phyloP scores from a whole-genome alignment of 208 protist genomes.

The Leishmania aethiopica region DNA sequence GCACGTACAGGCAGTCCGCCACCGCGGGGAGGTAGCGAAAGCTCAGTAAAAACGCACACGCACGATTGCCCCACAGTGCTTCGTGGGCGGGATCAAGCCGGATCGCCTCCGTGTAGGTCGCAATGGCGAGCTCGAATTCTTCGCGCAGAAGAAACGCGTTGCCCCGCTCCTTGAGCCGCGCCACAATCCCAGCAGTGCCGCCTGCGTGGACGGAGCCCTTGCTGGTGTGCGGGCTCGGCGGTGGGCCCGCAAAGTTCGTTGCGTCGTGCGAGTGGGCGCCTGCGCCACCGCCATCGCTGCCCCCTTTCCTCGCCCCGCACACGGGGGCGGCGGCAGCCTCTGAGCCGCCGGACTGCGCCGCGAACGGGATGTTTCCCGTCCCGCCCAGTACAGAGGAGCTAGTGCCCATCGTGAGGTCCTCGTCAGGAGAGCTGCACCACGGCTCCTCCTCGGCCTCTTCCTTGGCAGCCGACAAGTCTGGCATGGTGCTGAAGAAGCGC shows the following conservation, averaged over 20 bases:
- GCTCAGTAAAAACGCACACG: constrained; percentile 67
- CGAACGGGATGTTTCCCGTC: neutral
- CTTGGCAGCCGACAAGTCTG: neutral
- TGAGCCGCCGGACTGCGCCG: neutral
- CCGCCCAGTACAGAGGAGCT: neutral
- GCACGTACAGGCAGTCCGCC: constrained; percentile 67
- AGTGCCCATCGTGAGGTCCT: constrained; percentile 4
- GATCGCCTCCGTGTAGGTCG: constrained; percentile 74
- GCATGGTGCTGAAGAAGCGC: constrained; percentile 21
- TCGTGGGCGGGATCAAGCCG: constrained; percentile 47
- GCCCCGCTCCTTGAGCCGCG: constrained; percentile 55
- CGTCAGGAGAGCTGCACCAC: constrained; percentile 3
- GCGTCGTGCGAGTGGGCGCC: neutral
- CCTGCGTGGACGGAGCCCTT: neutral
- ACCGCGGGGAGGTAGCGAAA: constrained; percentile 63
- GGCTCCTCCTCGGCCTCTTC: neutral
- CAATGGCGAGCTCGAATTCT: constrained; percentile 55
- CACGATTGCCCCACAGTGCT: constrained; percentile 72
- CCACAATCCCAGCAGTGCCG: neutral
- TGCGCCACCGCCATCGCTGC: neutral
- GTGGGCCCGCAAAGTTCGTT: neutral
- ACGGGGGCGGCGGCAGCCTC: neutral
- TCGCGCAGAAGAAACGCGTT: constrained; percentile 58
- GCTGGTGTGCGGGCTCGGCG: neutral
- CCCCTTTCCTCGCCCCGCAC: neutral